Base-by-base conservation (phyloP, 768 basidiomycete genomes). In the Trametes maxima region DNA sequence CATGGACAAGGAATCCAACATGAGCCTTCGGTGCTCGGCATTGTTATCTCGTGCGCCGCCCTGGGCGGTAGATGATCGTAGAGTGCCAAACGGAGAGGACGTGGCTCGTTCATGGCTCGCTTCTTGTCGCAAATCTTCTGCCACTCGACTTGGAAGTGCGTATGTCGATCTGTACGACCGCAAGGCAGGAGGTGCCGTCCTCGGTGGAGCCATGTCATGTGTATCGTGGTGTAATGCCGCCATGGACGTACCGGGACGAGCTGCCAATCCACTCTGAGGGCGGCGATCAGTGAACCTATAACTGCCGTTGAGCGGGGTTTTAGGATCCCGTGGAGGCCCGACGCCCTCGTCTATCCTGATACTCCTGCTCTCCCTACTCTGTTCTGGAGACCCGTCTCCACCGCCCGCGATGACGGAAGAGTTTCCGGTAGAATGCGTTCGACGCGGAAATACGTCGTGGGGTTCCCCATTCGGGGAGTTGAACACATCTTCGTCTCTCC, bases 1-100 rank as follows among this genome's bases (percentile, higher is more conserved):
- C 78, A 88, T 83, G 4, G 75, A 70, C 14, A 93, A 74, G 17
- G 86, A 82, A 43, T 93, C 90, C 21, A 85, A 66, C 82, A 93
- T 85, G 46, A 94, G 73, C n/a, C 81, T 77, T 1, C 84, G 78
- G 66, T 92, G 92, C 65, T 92, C 89, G 3, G 72, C 56, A 25
- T 71, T 60, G 40, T 25, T 47, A 24, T 68, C 69, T 13, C 66
- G 67, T 10, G 62, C 44, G 8, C 58, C 57, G 17, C 60, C 52
- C 40, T 54, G 64, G 14, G 53, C 62, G 6, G 62, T 64, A 10
- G 58, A 55, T 5, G 66, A 50, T 21, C 66, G 54, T 16, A 49
- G 13, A 21, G 54, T 49, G 35, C 43, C 39, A 52, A 66, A 65
- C 7, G 63, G 68, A 1, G 69, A 66, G 7, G 63, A 58, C 28